phyloP scores from a whole-genome alignment of 768 basidiomycete genomes.

The Gautieria morchelliformis region DNA sequence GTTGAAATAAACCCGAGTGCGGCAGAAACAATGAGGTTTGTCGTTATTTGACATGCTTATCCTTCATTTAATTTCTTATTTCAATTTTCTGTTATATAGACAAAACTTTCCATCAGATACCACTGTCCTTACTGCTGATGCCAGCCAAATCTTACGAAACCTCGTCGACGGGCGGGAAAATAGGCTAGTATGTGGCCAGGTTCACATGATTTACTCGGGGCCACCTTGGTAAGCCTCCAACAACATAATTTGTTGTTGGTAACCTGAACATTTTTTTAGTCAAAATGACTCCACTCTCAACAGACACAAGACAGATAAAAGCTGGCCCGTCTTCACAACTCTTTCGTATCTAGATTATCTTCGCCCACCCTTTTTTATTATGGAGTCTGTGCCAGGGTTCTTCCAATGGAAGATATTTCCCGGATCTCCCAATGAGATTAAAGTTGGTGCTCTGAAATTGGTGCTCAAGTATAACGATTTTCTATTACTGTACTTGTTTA shows the following conservation, averaged over 20 bases:
- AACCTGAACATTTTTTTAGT: conserved; percentile 59
- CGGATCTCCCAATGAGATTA: conserved; percentile 49
- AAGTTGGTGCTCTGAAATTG: conserved; percentile 69
- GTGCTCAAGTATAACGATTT: conserved; percentile 23
- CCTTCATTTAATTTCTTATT: background rate
- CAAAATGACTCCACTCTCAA: conserved; percentile 52
- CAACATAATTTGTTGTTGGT: background rate
- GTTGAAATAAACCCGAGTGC: conserved; percentile 74
- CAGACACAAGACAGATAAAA: conserved; percentile 40
- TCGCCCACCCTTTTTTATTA: conserved; percentile 31
- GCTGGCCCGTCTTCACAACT: conserved; percentile 38
- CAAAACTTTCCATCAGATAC: conserved; percentile 1
- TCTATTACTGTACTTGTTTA: background rate
- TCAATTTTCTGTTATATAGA: background rate
- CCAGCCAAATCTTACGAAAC: background rate
- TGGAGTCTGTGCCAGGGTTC: conserved; percentile 51
- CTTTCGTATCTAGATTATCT: conserved; percentile 42
- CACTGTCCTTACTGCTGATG: conserved; percentile 7
- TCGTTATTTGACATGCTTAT: background rate
- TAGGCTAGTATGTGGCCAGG: conserved; percentile 36
- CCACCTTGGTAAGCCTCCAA: conserved; percentile 55
- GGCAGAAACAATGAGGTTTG: conserved; percentile 52
- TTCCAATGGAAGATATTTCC: conserved; percentile 32
- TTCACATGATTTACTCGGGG: conserved; percentile 57
- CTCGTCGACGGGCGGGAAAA: background rate